phyloP scores from a whole-genome alignment of 371 early-diverging fungal species.

The Apophysomyces ossiformis region DNA sequence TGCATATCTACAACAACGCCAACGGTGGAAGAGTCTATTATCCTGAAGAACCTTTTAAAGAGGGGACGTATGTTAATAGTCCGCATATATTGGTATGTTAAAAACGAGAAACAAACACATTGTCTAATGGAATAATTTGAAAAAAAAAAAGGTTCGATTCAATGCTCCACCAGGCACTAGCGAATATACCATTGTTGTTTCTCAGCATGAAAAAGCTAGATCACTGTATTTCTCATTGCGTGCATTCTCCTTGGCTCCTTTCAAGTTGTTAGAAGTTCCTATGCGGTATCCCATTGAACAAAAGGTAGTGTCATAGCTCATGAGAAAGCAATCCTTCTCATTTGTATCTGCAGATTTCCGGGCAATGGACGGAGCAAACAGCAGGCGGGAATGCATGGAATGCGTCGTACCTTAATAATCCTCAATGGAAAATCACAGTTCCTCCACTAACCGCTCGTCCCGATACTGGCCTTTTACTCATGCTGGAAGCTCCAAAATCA shows the following conservation, averaged over 20 bases:
- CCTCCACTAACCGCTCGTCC: constrained; percentile 29
- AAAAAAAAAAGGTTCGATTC: constrained; percentile 57
- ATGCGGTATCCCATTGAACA: constrained; percentile 62
- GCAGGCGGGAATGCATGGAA: constrained; percentile 81
- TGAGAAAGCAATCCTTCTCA: neutral
- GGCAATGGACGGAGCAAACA: constrained; percentile 79
- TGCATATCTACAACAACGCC: constrained; percentile 79
- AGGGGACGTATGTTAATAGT: constrained; percentile 84
- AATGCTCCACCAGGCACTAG: constrained; percentile 65
- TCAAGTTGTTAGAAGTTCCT: constrained; percentile 69
- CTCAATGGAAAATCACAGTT: constrained; percentile 74
- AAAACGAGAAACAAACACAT: neutral
- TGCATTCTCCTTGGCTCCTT: constrained; percentile 70
- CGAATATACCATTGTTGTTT: constrained; percentile 78
- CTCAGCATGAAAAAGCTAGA: constrained; percentile 75
- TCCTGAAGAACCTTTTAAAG: constrained; percentile 70
- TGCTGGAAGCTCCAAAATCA: constrained; percentile 71
- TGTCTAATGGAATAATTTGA: constrained; percentile 14
- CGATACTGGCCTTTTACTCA: constrained; percentile 44
- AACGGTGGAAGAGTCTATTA: constrained; percentile 78
- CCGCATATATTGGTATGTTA: constrained; percentile 76
- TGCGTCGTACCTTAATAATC: constrained; percentile 76
- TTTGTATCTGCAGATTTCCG: constrained; percentile 43
- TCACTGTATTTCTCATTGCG: constrained; percentile 77
- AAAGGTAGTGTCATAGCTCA: constrained; percentile 42